These are phyloP conservation scores for Cercophora sp. DNA, from an alignment of 495 filamentous ascomycete species.

Conservation along the genomic window DNA sequence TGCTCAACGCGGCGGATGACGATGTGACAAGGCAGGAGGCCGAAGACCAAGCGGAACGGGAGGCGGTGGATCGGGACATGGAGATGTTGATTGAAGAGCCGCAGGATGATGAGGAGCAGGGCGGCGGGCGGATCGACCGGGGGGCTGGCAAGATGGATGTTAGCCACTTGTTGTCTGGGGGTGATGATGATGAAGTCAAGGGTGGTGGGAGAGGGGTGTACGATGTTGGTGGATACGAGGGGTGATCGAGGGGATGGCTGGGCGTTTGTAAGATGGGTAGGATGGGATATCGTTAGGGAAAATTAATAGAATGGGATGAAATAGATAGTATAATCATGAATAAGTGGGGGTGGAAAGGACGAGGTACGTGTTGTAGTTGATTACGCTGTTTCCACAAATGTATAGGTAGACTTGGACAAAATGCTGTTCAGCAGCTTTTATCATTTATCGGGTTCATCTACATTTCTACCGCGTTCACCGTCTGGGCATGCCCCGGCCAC, in stretches of 20 bases:
- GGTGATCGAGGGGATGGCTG: no score
- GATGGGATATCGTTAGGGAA: no score
- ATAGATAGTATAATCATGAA: no score
- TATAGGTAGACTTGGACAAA: no score
- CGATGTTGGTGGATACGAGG: no score
- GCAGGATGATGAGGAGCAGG: constrained; percentile 30
- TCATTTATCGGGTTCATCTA: neutral
- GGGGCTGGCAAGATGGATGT: constrained; percentile 21
- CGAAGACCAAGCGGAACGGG: constrained; percentile 30
- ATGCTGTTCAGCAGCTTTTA: constrained; percentile 16
- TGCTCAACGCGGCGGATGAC: constrained; percentile 35
- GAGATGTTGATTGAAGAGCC: constrained; percentile 50
- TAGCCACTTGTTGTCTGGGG: constrained; percentile 15
- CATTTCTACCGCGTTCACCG: constrained; percentile 44
- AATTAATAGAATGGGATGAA: neutral
- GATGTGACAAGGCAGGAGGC: constrained; percentile 16
- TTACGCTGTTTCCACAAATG: neutral
- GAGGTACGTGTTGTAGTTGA: no score
- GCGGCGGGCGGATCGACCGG: neutral
- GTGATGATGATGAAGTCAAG: constrained; percentile 5
- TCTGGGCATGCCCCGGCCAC: constrained; percentile 89
- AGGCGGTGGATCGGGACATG: constrained; percentile 44
- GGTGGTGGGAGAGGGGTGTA: neutral
- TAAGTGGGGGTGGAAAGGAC: no score
- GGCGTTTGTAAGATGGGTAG: no score